Percentiles rank a stretch among this genome's conserved stretches.
Evolutionary conservation across 1,284 basidiomycete genomes (phyloP).

Genomic region (Sporisorium exsertum): DNA sequence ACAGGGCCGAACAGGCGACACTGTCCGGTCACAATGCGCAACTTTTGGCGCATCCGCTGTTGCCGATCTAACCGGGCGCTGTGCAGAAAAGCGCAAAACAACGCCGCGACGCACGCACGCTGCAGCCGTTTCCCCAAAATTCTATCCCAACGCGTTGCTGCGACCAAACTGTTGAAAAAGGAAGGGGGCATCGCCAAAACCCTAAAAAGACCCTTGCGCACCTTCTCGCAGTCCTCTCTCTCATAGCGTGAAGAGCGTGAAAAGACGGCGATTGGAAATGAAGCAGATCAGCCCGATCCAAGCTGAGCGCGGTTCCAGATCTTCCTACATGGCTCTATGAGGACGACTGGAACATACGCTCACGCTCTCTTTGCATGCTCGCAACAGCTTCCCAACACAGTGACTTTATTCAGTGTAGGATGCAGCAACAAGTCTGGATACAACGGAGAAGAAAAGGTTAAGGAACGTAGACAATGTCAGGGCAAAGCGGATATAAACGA

Average conservation of each 20-base stretch:
- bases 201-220: neutral
- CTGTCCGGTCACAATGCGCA: conserved; percentile 1
- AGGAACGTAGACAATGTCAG: too few relatives aligned
- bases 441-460: neutral
- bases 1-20: neutral
- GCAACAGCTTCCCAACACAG: neutral
- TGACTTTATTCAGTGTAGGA: neutral
- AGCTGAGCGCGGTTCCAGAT: neutral
- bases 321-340: neutral
- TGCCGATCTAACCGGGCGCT: conserved; percentile 19
- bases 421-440: neutral
- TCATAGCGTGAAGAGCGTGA: conserved; percentile 1
- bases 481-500: conserved; percentile 1
- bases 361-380: neutral
- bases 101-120: neutral
- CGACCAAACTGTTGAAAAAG: neutral
- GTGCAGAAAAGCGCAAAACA: too few relatives aligned
- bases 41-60: neutral
- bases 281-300: neutral
- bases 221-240: too few relatives aligned
- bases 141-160: neutral
- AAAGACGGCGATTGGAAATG: neutral
- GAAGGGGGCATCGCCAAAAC: neutral
- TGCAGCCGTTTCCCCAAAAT: conserved; percentile 1
- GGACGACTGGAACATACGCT: too few relatives aligned